Evolutionary conservation across 331 rosid genomes (phyloP).

Genomic region (Quercus lobata): DNA sequence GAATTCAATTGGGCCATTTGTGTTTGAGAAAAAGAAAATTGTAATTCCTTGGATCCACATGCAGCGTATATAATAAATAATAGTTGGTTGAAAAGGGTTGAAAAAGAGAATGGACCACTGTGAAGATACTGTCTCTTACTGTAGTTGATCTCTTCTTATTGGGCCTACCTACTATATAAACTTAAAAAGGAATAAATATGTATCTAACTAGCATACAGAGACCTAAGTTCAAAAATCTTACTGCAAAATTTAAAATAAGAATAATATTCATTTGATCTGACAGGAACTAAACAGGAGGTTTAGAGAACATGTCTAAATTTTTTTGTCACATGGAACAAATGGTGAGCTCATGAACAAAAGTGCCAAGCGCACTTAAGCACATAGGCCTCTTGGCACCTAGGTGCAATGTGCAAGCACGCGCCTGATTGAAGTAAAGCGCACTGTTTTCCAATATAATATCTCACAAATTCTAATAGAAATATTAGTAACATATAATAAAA

Average conservation of each 20-base stretch:
- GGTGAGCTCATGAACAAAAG: no score
- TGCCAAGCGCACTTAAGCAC: no score
- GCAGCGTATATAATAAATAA: not conserved
- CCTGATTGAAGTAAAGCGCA: no score
- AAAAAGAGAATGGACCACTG: not conserved
- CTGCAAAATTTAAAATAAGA: not conserved
- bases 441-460: no score
- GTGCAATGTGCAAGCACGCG: no score
- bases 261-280: not conserved
- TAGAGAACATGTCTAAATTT: not conserved
- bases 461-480: no score
- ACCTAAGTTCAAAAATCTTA: not conserved
- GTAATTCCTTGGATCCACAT: not conserved
- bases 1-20: not conserved
- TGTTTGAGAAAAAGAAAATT: not conserved
- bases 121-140: not conserved
- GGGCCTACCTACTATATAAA: not conserved
- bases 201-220: not conserved
- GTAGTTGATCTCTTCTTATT: not conserved
- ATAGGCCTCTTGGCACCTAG: no score
- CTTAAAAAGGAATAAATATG: not conserved
- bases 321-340: not conserved
- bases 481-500: no score
- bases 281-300: not conserved
- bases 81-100: not conserved